Conservation (phyloP, 306 rosid genomes). For the Quercus gilva region DNA sequence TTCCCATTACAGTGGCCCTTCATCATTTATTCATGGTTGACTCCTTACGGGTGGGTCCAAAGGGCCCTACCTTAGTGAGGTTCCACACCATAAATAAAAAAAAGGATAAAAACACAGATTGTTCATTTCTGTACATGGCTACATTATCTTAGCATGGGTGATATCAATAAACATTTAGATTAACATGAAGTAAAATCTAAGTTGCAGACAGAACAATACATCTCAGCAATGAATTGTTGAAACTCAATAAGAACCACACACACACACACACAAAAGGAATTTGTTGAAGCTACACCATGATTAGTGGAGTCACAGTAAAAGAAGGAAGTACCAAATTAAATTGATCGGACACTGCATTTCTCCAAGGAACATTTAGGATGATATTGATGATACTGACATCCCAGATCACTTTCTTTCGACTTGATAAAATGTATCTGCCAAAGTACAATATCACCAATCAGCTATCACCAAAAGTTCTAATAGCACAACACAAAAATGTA, state of each 20-base stretch:
- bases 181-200: not conserved
- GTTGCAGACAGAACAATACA: not conserved
- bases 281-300: not conserved
- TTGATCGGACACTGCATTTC: constrained; percentile 36
- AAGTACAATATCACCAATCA: not conserved
- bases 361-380: constrained; percentile 63
- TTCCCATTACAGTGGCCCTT: too few species aligned
- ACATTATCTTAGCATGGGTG: not conserved
- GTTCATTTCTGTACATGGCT: too few species aligned
- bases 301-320: not conserved
- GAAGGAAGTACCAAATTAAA: constrained; percentile 59
- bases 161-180: not conserved
- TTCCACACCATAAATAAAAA: too few species aligned
- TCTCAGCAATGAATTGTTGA: not conserved
- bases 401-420: constrained; percentile 64
- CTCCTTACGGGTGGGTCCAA: too few species aligned
- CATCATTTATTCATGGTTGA: too few species aligned
- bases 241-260: not conserved
- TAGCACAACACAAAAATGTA: not conserved
- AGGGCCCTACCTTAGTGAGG: too few species aligned
- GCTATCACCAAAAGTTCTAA: not conserved
- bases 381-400: constrained; percentile 53
- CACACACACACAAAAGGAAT: not conserved
- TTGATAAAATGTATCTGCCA: constrained; percentile 68
- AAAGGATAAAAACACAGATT: too few species aligned